phyloP scores from a whole-genome alignment of 164 flowering plant genomes.

The Aristolochia contorta region DNA sequence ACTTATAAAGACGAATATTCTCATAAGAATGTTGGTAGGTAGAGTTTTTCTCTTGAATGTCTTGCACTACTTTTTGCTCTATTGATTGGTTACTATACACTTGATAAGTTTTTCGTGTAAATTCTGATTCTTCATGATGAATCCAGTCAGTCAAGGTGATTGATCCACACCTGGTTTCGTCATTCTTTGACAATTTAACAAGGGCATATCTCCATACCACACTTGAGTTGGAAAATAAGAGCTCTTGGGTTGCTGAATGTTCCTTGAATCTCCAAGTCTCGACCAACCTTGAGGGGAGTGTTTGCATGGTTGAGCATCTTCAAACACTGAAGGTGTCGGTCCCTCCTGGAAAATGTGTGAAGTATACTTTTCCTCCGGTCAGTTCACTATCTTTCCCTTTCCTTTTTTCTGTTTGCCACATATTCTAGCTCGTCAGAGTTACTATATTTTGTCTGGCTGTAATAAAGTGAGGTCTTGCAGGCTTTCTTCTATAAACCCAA shows the following conservation, averaged over 20 bases:
- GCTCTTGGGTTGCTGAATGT: slow-evolving; percentile 70
- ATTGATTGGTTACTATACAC: too few species aligned
- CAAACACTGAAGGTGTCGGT: slow-evolving; percentile 52
- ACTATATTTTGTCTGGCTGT: background rate
- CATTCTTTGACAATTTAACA: slow-evolving; percentile 75
- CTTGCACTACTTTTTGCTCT: too few species aligned
- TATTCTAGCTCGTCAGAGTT: background rate
- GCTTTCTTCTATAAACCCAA: slow-evolving; percentile 86
- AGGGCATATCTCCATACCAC: slow-evolving; percentile 79
- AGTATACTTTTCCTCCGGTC: slow-evolving; percentile 78
- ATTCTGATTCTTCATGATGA: too few species aligned
- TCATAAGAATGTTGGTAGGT: too few species aligned
- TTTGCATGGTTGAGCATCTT: slow-evolving; percentile 72
- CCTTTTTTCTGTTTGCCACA: background rate
- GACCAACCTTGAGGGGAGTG: slow-evolving; percentile 57
- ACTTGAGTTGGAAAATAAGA: slow-evolving; percentile 69
- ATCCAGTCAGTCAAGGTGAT: slow-evolving; percentile 82
- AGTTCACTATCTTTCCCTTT: slow-evolving; percentile 13
- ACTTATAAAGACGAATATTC: too few species aligned
- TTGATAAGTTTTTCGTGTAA: too few species aligned
- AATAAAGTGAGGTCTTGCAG: slow-evolving; percentile 2
- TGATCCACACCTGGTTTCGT: slow-evolving; percentile 95
- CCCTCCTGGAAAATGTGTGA: slow-evolving; percentile 46
- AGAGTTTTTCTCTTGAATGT: too few species aligned
- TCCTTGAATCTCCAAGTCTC: slow-evolving; percentile 73